Evolutionary conservation across 2,329 filamentous ascomycete species (phyloP).

Genomic region (Pezicula rhizophila): DNA sequence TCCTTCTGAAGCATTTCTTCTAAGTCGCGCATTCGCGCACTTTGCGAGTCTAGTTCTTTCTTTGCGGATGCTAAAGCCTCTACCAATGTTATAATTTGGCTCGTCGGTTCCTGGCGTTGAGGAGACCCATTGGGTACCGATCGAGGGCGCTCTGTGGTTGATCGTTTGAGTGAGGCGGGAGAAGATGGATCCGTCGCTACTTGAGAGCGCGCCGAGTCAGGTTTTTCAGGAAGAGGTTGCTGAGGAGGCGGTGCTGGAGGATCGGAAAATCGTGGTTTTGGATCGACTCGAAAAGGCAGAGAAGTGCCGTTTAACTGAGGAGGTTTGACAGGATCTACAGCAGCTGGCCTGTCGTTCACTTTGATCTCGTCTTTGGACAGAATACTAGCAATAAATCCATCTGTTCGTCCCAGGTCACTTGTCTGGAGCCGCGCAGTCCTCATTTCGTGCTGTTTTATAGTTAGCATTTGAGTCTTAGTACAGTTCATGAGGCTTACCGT

Average conservation of each 20-base stretch:
- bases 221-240: conserved; percentile 89
- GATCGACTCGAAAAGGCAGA: conserved; percentile 56
- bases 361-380: conserved; percentile 65
- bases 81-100: conserved; percentile 77
- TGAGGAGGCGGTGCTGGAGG: conserved; percentile 90
- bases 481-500: conserved; percentile 16
- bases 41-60: conserved; percentile 81
- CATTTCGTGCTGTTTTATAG: conserved; percentile 68
- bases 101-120: conserved; percentile 46
- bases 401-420: conserved; percentile 76
- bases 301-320: conserved; percentile 39
- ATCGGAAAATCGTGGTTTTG: conserved; percentile 82
- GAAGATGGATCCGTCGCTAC: conserved; percentile 37
- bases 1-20: conserved; percentile 76
- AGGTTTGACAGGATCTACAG: conserved; percentile 40
- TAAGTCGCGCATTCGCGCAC: conserved; percentile 70
- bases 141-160: conserved; percentile 69
- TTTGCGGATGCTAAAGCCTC: conserved; percentile 80
- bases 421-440: conserved; percentile 82
- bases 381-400: conserved; percentile 73
- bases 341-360: conserved; percentile 47
- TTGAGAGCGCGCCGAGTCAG: conserved; percentile 55
- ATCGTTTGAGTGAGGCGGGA: conserved; percentile 66
- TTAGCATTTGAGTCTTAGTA: conserved; percentile 1
- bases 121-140: conserved; percentile 41